A percentile compares a stretch with the other conserved stretches of the same genome.
Conservation (phyloP, 805 yeast genomes). For the Schwanniomyces vanrijiae region DNA sequence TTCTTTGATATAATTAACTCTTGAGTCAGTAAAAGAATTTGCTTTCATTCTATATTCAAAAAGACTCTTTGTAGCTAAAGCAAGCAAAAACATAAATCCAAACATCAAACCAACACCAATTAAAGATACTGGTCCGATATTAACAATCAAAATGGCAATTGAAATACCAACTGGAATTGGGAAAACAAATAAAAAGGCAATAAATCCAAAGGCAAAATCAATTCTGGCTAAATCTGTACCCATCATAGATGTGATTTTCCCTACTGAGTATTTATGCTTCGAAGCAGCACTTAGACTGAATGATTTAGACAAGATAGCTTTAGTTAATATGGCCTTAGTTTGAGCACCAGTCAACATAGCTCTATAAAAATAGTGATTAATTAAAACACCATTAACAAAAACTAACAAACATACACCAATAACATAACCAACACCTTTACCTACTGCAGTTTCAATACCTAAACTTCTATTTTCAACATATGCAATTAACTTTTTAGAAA, state of each 20-base stretch:
- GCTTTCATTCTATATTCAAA: constrained; percentile 58
- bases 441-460: constrained; percentile 23
- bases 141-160: constrained; percentile 60
- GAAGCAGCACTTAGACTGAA: constrained; percentile 59
- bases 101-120: constrained; percentile 64
- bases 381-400: constrained; percentile 28
- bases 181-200: constrained; percentile 62
- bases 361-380: constrained; percentile 65
- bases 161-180: constrained; percentile 65
- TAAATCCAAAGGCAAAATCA: constrained; percentile 71
- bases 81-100: constrained; percentile 50
- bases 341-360: constrained; percentile 68
- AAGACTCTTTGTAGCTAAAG: constrained; percentile 49
- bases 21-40: constrained; percentile 65
- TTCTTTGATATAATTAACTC: constrained; percentile 78
- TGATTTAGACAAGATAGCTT: constrained; percentile 68
- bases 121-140: constrained; percentile 71
- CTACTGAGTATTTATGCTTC: constrained; percentile 59
- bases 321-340: constrained; percentile 67
- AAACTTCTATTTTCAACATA: constrained; percentile 30
- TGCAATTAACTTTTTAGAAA: constrained; percentile 35
- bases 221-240: constrained; percentile 82
- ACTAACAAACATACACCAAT: constrained; percentile 35
- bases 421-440: constrained; percentile 42
- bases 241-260: constrained; percentile 72